phyloP scores from a whole-genome alignment of 2,329 filamentous ascomycete species.

The Clarireedia homoeocarpa region DNA sequence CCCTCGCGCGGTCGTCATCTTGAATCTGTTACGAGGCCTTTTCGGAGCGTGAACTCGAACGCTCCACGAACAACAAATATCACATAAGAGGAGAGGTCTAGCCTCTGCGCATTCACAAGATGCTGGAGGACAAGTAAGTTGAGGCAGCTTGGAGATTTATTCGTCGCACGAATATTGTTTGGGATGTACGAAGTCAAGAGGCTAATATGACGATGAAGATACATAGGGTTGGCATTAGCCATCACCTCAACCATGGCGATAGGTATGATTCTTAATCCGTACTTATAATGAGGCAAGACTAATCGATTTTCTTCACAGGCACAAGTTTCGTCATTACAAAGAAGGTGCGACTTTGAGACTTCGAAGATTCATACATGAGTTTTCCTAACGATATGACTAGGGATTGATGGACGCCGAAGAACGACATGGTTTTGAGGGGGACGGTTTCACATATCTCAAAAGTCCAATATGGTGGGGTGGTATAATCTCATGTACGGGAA shows the following conservation, averaged over 20 bases:
- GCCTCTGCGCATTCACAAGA: conserved; percentile 23
- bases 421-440: conserved; percentile 90
- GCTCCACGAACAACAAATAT: conserved; percentile 14
- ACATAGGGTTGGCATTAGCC: conserved; percentile 68
- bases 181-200: background rate
- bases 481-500: conserved; percentile 70
- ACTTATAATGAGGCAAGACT: background rate
- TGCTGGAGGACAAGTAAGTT: conserved; percentile 41
- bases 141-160: too few species aligned
- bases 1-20: background rate
- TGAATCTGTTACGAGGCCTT: background rate
- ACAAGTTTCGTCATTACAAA: conserved; percentile 99
- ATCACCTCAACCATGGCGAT: conserved; percentile 69
- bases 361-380: background rate
- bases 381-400: conserved; percentile 35
- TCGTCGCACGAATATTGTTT: background rate
- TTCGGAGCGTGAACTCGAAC: conserved; percentile 16
- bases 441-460: conserved; percentile 87
- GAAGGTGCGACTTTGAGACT: conserved; percentile 54
- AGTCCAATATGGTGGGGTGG: conserved; percentile 98
- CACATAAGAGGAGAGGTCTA: conserved; percentile 16
- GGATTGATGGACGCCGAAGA: conserved; percentile 87
- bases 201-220: conserved; percentile 42
- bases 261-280: conserved; percentile 42
- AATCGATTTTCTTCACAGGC: conserved; percentile 43